Percentiles rank a stretch among this genome's conserved stretches.
Evolutionary conservation across 1,139 yeast genomes (phyloP).

Genomic region (Petasospora fabianii): DNA sequence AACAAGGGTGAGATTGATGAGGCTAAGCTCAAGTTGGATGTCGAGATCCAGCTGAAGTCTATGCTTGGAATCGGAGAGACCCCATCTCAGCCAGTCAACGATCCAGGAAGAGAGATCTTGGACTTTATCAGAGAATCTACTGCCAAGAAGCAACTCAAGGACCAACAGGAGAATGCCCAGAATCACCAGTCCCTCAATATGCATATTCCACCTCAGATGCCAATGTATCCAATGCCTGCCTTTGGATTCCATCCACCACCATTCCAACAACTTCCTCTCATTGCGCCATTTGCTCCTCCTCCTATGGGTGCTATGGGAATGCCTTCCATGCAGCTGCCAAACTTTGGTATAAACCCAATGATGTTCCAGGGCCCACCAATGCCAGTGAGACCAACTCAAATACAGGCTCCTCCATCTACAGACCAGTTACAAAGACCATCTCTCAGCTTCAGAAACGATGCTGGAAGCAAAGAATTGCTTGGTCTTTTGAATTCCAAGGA

Average conservation of each 20-base stretch:
- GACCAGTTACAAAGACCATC: slow-evolving; percentile 43
- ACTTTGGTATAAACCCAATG: slow-evolving; percentile 16
- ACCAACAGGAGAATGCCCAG: slow-evolving; percentile 14
- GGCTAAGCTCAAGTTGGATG: slow-evolving; percentile 43
- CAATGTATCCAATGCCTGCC: slow-evolving; percentile 13
- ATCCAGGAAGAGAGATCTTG: slow-evolving; percentile 74
- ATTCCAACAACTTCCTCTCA: slow-evolving; percentile 31
- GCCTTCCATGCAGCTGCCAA: slow-evolving; percentile 22
- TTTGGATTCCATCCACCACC: slow-evolving; percentile 26
- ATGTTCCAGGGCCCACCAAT: slow-evolving; percentile 8
- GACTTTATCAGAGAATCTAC: slow-evolving; percentile 35
- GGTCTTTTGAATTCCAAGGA: slow-evolving; percentile 42
- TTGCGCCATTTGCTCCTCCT: slow-evolving; percentile 31
- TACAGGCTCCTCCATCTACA: slow-evolving; percentile 36
- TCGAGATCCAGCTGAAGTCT: slow-evolving; percentile 60
- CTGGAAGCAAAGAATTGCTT: slow-evolving; percentile 50
- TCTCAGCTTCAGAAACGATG: slow-evolving; percentile 34
- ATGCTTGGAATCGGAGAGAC: slow-evolving; percentile 54
- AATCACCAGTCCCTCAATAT: slow-evolving; percentile 11
- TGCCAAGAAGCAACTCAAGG: slow-evolving; percentile 21
- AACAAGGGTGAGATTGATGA: slow-evolving; percentile 53
- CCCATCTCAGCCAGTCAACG: slow-evolving; percentile 36
- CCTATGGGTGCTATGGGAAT: slow-evolving; percentile 6
- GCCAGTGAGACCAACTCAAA: slow-evolving; percentile 5
- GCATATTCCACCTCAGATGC: slow-evolving; percentile 14